Conservation (phyloP, 2,329 filamentous ascomycete genomes). For the Taxawa tesnikishii region DNA sequence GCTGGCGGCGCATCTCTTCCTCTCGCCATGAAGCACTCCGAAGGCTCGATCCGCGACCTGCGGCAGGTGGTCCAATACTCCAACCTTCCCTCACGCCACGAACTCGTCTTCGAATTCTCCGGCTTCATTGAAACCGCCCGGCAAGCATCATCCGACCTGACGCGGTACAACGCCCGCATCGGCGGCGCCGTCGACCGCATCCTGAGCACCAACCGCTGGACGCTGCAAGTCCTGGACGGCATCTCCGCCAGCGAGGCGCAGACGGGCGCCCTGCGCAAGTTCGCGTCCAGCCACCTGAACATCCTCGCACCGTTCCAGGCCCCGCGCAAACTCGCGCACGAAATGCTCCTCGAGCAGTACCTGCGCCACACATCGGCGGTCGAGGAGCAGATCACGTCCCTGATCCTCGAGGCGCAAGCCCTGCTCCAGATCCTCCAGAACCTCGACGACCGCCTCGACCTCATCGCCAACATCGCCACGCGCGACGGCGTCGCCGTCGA, state of each 20-base stretch:
- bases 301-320: slow-evolving; percentile 51
- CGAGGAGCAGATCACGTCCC: slow-evolving; percentile 52
- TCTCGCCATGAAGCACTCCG: slow-evolving; percentile 66
- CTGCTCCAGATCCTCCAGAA: slow-evolving; percentile 53
- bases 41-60: slow-evolving; percentile 62
- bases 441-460: slow-evolving; percentile 56
- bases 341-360: slow-evolving; percentile 59
- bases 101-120: slow-evolving; percentile 64
- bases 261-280: slow-evolving; percentile 25
- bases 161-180: slow-evolving; percentile 65
- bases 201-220: slow-evolving; percentile 65
- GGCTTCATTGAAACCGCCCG: slow-evolving; percentile 60
- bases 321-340: slow-evolving; percentile 45
- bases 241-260: slow-evolving; percentile 34
- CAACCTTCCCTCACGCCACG: slow-evolving; percentile 52
- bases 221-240: slow-evolving; percentile 53
- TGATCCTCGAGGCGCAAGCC: slow-evolving; percentile 59
- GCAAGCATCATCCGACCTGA: slow-evolving; percentile 52
- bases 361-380: slow-evolving; percentile 58
- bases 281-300: slow-evolving; percentile 30
- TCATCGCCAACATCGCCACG: slow-evolving; percentile 57
- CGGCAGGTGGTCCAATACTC: slow-evolving; percentile 61
- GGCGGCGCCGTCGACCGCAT: slow-evolving; percentile 63
- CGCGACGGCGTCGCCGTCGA: slow-evolving; percentile 49
- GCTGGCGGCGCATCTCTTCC: slow-evolving; percentile 56